phyloP scores from a whole-genome alignment of 768 basidiomycete species.

The Tulasnella sp. region DNA sequence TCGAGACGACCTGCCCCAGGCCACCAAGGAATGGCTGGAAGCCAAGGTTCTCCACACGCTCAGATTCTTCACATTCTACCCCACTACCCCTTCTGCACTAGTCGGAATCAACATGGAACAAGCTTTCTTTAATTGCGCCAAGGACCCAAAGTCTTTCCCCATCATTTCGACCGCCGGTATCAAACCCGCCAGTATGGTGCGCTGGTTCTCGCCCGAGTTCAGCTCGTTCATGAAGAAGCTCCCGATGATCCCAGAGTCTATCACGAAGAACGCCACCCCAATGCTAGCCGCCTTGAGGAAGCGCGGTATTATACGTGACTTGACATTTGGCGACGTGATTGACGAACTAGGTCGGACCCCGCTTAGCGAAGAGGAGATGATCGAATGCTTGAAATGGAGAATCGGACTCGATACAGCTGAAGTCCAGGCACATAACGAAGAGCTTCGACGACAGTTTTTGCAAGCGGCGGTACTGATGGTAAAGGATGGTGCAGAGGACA shows the following conservation, averaged over 20 bases:
- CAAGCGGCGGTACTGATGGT: conserved; percentile 50
- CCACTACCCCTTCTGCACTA: conserved; percentile 73
- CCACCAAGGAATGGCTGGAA: conserved; percentile 34
- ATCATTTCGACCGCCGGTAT: conserved; percentile 70
- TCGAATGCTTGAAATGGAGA: conserved; percentile 88
- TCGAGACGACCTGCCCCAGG: conserved; percentile 21
- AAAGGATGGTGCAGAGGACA: conserved; percentile 33
- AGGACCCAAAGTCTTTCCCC: conserved; percentile 35
- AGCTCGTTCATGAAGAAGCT: conserved; percentile 63
- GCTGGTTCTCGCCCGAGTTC: conserved; percentile 60
- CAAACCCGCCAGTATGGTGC: conserved; percentile 48
- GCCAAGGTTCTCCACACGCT: conserved; percentile 62
- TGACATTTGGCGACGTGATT: conserved; percentile 74
- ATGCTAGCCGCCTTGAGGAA: conserved; percentile 52
- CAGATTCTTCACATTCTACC: conserved; percentile 79
- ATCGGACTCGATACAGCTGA: conserved; percentile 30
- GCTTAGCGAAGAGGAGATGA: conserved; percentile 55
- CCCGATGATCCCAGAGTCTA: conserved; percentile 54
- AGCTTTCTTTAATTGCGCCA: conserved; percentile 62
- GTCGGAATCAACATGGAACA: conserved; percentile 59
- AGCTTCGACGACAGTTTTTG: conserved; percentile 46
- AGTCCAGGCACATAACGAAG: conserved; percentile 26
- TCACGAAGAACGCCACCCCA: conserved; percentile 41
- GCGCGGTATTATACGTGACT: conserved; percentile 53
- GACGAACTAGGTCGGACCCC: conserved; percentile 59